These are phyloP conservation scores for Geranium incanum DNA, from an alignment of 441 rosid species.

Conservation along the genomic window DNA sequence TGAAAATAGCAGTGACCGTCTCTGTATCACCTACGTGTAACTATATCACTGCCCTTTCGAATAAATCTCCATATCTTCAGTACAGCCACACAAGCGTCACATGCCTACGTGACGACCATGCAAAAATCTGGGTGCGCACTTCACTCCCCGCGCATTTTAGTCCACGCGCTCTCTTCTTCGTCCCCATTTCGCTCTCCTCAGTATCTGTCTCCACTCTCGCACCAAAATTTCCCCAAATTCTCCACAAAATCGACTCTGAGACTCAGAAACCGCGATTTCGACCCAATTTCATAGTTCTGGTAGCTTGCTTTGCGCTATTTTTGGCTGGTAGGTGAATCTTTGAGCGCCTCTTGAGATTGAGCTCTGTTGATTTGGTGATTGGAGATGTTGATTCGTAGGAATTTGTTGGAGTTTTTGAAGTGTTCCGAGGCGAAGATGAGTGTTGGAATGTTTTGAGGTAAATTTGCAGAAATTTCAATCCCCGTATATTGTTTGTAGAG, in stretches of 20 bases:
- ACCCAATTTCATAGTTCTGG: no score
- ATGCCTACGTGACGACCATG: not conserved
- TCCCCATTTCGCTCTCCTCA: not conserved
- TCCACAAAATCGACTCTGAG: not conserved
- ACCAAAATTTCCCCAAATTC: not conserved
- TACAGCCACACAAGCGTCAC: not conserved
- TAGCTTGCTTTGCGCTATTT: no score
- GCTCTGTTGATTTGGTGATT: not conserved
- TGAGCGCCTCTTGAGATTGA: no score
- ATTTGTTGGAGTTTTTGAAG: not conserved
- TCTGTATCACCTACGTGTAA: not conserved
- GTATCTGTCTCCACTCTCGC: not conserved
- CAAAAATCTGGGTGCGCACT: slow-evolving; percentile 1
- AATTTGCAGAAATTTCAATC: no score
- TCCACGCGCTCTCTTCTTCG: not conserved
- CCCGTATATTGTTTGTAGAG: no score
- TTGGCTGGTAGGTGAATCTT: no score
- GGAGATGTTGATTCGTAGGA: not conserved
- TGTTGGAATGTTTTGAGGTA: not conserved
- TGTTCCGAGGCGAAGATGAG: not conserved
- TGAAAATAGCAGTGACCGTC: not conserved
- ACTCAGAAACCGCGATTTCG: no score
- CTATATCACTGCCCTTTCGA: not conserved
- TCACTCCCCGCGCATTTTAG: slow-evolving; percentile 4
- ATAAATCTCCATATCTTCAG: not conserved